A percentile compares a stretch with the other conserved stretches of the same genome.
Conservation (phyloP, 2,329 filamentous ascomycete genomes). For the Cryphonectria radicalis region DNA sequence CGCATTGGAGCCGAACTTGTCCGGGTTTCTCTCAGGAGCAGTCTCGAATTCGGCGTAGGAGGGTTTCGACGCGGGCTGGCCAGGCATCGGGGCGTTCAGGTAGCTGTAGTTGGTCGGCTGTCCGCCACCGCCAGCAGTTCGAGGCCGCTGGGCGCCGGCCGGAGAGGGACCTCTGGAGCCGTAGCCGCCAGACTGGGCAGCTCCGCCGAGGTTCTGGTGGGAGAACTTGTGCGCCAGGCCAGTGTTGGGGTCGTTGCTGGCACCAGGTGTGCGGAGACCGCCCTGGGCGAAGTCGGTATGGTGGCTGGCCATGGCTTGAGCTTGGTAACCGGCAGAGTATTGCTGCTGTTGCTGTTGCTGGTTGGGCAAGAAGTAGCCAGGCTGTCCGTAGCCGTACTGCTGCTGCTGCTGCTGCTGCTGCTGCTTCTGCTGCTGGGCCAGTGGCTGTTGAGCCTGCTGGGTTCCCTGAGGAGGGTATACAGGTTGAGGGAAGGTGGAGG, state of each 20-base stretch:
- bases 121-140: slow-evolving; percentile 75
- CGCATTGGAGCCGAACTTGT: slow-evolving; percentile 69
- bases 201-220: slow-evolving; percentile 86
- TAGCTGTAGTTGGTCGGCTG: slow-evolving; percentile 70
- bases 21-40: slow-evolving; percentile 84
- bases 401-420: slow-evolving; percentile 48
- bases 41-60: slow-evolving; percentile 72
- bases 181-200: slow-evolving; percentile 71
- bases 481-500: slow-evolving; percentile 94
- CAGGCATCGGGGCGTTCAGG: slow-evolving; percentile 69
- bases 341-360: slow-evolving; percentile 54
- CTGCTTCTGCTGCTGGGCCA: slow-evolving; percentile 52
- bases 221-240: slow-evolving; percentile 95
- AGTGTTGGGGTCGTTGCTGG: slow-evolving; percentile 80
- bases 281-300: slow-evolving; percentile 45
- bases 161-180: slow-evolving; percentile 70
- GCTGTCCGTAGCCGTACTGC: slow-evolving; percentile 46
- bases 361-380: slow-evolving; percentile 65
- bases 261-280: slow-evolving; percentile 56
- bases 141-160: slow-evolving; percentile 67
- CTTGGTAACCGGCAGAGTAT: slow-evolving; percentile 37
- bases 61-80: slow-evolving; percentile 54
- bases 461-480: slow-evolving; percentile 58
- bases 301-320: slow-evolving; percentile 49
- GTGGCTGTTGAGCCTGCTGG: slow-evolving; percentile 44